phyloP scores from a whole-genome alignment of 2,329 filamentous ascomycete species.

The Penicillium corylophilum region DNA sequence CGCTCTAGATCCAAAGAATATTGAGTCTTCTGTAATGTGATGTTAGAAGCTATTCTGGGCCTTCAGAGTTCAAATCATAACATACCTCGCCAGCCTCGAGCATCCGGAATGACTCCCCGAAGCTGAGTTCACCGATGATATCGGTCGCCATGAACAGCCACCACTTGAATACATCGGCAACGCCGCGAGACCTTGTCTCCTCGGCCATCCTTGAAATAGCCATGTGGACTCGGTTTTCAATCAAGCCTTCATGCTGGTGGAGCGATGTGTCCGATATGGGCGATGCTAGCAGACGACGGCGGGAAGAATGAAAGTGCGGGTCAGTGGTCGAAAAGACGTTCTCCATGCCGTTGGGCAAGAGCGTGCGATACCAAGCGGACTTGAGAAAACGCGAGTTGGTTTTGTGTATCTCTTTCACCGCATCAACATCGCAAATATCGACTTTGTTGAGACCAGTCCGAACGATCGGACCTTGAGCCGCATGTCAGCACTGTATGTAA shows the following conservation, averaged over 20 bases:
- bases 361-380: slow-evolving; percentile 30
- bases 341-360: slow-evolving; percentile 18
- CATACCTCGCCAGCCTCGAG: slow-evolving; percentile 52
- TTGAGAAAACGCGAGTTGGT: slow-evolving; percentile 36
- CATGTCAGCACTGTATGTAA: neutral
- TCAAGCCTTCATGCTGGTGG: slow-evolving; percentile 39
- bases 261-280: slow-evolving; percentile 25
- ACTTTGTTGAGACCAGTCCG: slow-evolving; percentile 28
- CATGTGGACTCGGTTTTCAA: slow-evolving; percentile 40
- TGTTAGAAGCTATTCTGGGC: neutral
- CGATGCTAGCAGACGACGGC: slow-evolving; percentile 45
- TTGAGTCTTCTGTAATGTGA: slow-evolving; percentile 37
- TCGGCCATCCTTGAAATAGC: slow-evolving; percentile 46
- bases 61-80: neutral
- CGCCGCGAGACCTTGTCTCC: slow-evolving; percentile 43
- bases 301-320: slow-evolving; percentile 39
- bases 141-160: slow-evolving; percentile 56
- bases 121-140: slow-evolving; percentile 54
- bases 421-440: slow-evolving; percentile 41
- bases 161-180: slow-evolving; percentile 54
- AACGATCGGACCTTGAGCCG: slow-evolving; percentile 31
- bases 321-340: slow-evolving; percentile 46
- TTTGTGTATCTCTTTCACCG: slow-evolving; percentile 36
- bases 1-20: slow-evolving; percentile 43
- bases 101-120: slow-evolving; percentile 57